phyloP scores from a whole-genome alignment of 208 protist genomes.

The Leishmania tropica region DNA sequence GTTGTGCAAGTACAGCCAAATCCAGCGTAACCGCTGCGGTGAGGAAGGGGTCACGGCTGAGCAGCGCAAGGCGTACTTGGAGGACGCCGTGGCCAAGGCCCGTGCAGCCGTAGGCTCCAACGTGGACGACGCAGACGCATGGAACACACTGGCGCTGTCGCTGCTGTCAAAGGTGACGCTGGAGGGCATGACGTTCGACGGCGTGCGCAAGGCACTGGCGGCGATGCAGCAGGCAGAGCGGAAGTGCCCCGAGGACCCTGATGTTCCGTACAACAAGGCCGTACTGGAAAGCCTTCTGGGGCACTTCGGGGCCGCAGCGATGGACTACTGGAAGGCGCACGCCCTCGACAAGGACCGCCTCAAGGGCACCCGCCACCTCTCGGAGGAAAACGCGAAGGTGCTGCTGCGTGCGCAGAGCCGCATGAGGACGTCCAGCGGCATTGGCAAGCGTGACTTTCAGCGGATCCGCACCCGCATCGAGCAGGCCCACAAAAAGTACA shows the following conservation, averaged over 20 bases:
- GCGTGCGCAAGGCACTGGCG: constrained; percentile 42
- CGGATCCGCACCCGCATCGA: constrained; percentile 45
- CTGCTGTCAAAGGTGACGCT: constrained; percentile 65
- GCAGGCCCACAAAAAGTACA: constrained; percentile 50
- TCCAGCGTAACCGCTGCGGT: constrained; percentile 75
- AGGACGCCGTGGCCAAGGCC: constrained; percentile 61
- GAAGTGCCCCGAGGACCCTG: constrained; percentile 53
- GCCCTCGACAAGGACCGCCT: constrained; percentile 61
- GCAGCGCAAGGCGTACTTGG: constrained; percentile 48
- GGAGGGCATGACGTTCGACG: constrained; percentile 53
- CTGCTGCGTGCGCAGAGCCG: constrained; percentile 44
- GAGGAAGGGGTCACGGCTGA: constrained; percentile 46
- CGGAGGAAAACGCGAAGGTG: constrained; percentile 54
- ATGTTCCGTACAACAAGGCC: constrained; percentile 83
- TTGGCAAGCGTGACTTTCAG: constrained; percentile 63
- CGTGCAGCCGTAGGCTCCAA: constrained; percentile 57
- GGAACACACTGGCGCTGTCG: constrained; percentile 72
- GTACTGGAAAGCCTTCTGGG: constrained; percentile 75
- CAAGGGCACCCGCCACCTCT: constrained; percentile 43
- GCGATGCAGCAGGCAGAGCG: constrained; percentile 70
- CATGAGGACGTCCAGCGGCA: constrained; percentile 47
- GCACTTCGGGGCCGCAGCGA: constrained; percentile 61
- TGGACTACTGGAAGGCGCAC: constrained; percentile 54
- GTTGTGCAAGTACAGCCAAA: constrained; percentile 82
- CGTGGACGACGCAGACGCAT: constrained; percentile 58